phyloP scores from a whole-genome alignment of 2,329 filamentous ascomycete genomes.

The Cryphonectria parasitica region DNA sequence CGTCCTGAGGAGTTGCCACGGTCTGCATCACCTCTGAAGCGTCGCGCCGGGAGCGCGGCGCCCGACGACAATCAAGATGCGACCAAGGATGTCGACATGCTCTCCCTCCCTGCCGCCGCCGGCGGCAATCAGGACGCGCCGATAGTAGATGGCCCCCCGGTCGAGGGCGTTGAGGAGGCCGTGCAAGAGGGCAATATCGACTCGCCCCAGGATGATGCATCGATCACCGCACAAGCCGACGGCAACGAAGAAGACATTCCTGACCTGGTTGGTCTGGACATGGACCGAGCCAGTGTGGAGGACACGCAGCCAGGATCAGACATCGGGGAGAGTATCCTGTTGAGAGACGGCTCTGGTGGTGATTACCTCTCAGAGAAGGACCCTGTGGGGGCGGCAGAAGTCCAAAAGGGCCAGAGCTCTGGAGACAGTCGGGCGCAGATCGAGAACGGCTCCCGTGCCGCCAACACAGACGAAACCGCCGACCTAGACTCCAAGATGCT shows the following conservation, averaged over 20 bases:
- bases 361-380: not conserved
- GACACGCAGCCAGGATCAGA: conserved; percentile 26
- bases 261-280: conserved; percentile 17
- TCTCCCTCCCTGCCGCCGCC: conserved; percentile 36
- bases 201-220: conserved; percentile 8
- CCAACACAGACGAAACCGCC: conserved; percentile 23
- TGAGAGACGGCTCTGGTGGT: not conserved
- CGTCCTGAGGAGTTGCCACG: conserved; percentile 60
- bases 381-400: not conserved
- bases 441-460: conserved; percentile 16
- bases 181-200: conserved; percentile 12
- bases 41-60: conserved; percentile 66
- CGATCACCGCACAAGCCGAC: conserved; percentile 11
- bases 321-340: conserved; percentile 12
- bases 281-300: conserved; percentile 22
- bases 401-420: conserved; percentile 3
- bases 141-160: conserved; percentile 19
- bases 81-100: conserved; percentile 53
- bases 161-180: conserved; percentile 7
- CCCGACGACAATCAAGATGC: conserved; percentile 48
- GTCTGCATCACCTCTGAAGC: conserved; percentile 67
- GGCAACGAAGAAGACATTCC: conserved; percentile 13
- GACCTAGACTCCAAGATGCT: conserved; percentile 25
- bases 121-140: conserved; percentile 19
- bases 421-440: conserved; percentile 14